Evolutionary conservation across 2,329 filamentous ascomycete species (phyloP), one percentile per base, ranked within the genome.

Genomic region (Claviceps lovelessii): DNA sequence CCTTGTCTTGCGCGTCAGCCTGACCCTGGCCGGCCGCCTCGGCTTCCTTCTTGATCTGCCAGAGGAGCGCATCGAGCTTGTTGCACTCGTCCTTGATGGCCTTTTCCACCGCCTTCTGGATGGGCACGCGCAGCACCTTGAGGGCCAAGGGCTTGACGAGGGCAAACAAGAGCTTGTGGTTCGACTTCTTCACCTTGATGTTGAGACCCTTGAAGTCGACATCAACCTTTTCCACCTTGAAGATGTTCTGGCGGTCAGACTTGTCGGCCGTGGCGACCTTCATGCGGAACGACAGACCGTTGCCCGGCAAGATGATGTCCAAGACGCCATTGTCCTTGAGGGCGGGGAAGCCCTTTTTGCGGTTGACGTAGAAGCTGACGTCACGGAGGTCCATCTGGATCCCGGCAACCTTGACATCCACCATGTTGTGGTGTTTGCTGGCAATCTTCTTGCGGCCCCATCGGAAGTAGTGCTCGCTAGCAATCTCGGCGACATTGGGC

Each of bases 301-400:
- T 80, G 37, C 90, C 93, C 31, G 86, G 88, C 54, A 98, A 80
- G 65, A 90, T 81, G 63, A 98, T 83, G 67, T 97, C 90, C 72
- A 86, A 84, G 37, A 97, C 77, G 74, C 93, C 93, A 49, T 81
- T 86, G 67, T 98, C 93, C 19, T 82, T 90, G 68, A 97, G 76
- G 15, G 84, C 79, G 3, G 90, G 91, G 76, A 96, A 96, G 9
- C 93, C 91, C 64, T 90, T 75, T 80, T 98, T 97, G 73, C 85
- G 88, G 75, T 93, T 93, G 72, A 98, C 78, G 70, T 97, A 90
- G 78, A 90, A 97, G 69, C 87, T 88, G 58, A 98, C 88, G 65
- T 95, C 89, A 60, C 79, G 81, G 48, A 97, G 76, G 61, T 98
- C 93, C 76, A 91, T 90, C 75, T 98, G 93, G 45, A 98, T 79